These are phyloP conservation scores for Pilobolus umbonatus DNA, from an alignment of 192 early-diverging fungal species.

Conservation along the genomic window DNA sequence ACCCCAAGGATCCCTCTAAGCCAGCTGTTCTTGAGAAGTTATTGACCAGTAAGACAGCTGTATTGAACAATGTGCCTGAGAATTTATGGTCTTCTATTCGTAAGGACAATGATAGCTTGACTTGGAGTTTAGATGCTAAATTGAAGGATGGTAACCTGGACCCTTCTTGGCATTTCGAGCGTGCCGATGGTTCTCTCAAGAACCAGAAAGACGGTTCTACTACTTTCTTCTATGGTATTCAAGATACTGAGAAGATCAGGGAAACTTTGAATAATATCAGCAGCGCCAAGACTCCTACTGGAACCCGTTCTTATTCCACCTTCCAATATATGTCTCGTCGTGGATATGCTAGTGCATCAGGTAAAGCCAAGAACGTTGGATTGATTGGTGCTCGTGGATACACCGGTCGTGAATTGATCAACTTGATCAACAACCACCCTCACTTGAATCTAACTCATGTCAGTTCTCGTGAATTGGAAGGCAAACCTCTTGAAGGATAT, in stretches of 20 bases:
- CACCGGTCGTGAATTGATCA: slow-evolving; percentile 94
- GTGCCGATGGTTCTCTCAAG: slow-evolving; percentile 81
- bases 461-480: slow-evolving; percentile 90
- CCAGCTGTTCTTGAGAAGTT: slow-evolving; percentile 87
- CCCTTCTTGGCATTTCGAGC: slow-evolving; percentile 91
- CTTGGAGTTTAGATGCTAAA: slow-evolving; percentile 67
- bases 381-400: slow-evolving; percentile 97
- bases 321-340: slow-evolving; percentile 42
- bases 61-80: slow-evolving; percentile 94
- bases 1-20: slow-evolving; percentile 33
- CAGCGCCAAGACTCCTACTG: slow-evolving; percentile 32
- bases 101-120: slow-evolving; percentile 76
- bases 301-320: slow-evolving; percentile 59
- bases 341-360: slow-evolving; percentile 50
- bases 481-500: slow-evolving; percentile 79
- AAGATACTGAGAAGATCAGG: slow-evolving; percentile 75
- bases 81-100: slow-evolving; percentile 89
- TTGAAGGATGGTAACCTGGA: slow-evolving; percentile 65
- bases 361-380: slow-evolving; percentile 57
- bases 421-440: slow-evolving; percentile 84
- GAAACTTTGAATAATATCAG: slow-evolving; percentile 56
- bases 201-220: slow-evolving; percentile 60
- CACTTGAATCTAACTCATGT: slow-evolving; percentile 81
- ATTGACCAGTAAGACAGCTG: slow-evolving; percentile 77
- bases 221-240: slow-evolving; percentile 92